Evolutionary conservation across 495 filamentous ascomycete species (phyloP), one percentile per base, ranked within the genome.

Genomic region (Penicillium ochrochloron): DNA sequence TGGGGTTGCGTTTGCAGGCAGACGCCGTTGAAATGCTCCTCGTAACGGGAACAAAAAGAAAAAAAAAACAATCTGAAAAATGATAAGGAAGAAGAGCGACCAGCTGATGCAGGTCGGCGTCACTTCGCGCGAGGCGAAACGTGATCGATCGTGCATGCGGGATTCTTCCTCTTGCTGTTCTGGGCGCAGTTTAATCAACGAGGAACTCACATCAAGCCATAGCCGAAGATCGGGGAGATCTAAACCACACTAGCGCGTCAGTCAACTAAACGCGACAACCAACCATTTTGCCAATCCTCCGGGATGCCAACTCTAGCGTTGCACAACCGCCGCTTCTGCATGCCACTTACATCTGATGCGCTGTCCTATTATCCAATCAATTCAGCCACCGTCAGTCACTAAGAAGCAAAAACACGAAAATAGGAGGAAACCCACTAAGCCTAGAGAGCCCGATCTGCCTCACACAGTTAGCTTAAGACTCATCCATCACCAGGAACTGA

Each of bases 401-500:
- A 58, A 0, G 9, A 66, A 69, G 33, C 60, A 31, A 67, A 35
- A 21, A 9, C 23, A 21, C 53, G 48, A 53, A 57, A 37, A 48
- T 8, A 57, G 66, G 17, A 50, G 66, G 62, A 59, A 61, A 33
- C 64, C 77, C 73, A 90, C 92, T 73, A 97, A 93, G 60, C 93
- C 92, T 61, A 95, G 83, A 70, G 87, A 89, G 68, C 86, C 91
- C 31, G 90, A 91, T 61, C 89, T 85, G 77, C 61, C 61, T 70
- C 60, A 60, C 62, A 59, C 53, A 31, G 72, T 82, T 71, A 78
- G 77, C 72, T 67, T 68, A 55, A 68, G 69, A 70, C 72, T 37
- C 71, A 69, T 70, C 64, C 54, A 70, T 23, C 67, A 60, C 62
- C 66, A 63, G 70, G 63, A 50, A 58, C 44, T 66, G 21, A 58